Base-by-base conservation (phyloP, 176 grass and related monocot species). In the Aegilops longissima region DNA sequence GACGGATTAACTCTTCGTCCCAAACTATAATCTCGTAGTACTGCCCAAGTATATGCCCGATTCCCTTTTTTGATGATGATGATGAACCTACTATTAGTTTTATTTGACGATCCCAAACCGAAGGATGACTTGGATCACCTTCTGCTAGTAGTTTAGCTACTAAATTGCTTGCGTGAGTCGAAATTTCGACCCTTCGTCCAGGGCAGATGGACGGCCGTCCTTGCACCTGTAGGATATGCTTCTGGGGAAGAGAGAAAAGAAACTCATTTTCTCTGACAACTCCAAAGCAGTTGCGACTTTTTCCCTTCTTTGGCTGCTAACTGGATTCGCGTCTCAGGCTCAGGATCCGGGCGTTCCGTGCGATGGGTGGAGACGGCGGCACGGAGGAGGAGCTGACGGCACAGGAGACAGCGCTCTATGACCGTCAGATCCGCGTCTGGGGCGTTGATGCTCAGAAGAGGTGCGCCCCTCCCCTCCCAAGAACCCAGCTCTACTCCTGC, bases 391-490 rank as follows among this genome's bases (percentile, higher is more conserved):
- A 95, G 73, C 87, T 98, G 35, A 98, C 95, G 68, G 95, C 93
- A 56, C 92, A 99, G 84, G 89, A 99, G 80, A 99, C 97, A 20
- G 97, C 94, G 31, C 89, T 99, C 52, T 99, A 99, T 86, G 95
- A 99, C 68, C 97, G 97, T 61, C 97, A 99, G 87, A 98, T 98
- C 80, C 91, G 97, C 56, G 97, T 96, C 8, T 99, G 97, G 97
- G 97, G 97, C 69, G 92, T 99, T 66, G 92, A 99, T 66, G 97
- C 97, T 42, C 97, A 99, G 87, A 99, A 99, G 87, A 96, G 94
- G 97, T 98, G 70, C 25, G 18, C 17, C 12, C 10, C 63, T 56
- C 16, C 9, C 2, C 78, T 66, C 27, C 51, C 51, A 54, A 54
- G 16, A 54, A 54, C 51, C 16, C 51, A 54, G 51, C 51, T 54